Conservation (phyloP, 164 flowering plant genomes). For the Annona cherimola region DNA sequence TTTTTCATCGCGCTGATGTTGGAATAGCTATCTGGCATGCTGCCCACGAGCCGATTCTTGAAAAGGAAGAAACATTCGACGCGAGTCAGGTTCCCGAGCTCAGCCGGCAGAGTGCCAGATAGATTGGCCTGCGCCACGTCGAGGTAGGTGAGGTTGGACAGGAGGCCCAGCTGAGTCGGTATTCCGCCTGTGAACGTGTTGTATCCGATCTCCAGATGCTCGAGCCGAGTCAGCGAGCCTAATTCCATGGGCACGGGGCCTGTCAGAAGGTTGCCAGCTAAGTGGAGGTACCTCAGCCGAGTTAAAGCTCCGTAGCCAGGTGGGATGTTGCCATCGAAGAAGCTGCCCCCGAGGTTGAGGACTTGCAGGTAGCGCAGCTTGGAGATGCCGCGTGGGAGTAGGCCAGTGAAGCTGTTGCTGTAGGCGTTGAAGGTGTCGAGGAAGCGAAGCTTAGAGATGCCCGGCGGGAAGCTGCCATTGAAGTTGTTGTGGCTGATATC, state of each 20-base stretch:
- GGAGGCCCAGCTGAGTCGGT: constrained; percentile 34
- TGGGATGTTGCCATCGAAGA: constrained; percentile 68
- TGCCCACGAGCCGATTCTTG: constrained; percentile 51
- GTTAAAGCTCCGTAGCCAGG: constrained; percentile 39
- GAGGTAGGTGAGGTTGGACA: constrained; percentile 54
- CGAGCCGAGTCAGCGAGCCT: constrained; percentile 37
- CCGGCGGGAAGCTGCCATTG: constrained; percentile 58
- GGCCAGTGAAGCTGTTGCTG: constrained; percentile 83
- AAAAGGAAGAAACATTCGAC: constrained; percentile 56
- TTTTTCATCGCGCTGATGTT: constrained; percentile 26
- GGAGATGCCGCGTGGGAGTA: constrained; percentile 52
- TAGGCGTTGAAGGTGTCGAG: constrained; percentile 51
- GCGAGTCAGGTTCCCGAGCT: constrained; percentile 46
- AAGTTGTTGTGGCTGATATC: constrained; percentile 82
- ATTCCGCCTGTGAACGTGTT: constrained; percentile 40
- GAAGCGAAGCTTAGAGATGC: constrained; percentile 50
- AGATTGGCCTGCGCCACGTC: constrained; percentile 53
- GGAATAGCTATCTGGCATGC: constrained; percentile 51
- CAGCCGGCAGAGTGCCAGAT: constrained; percentile 46
- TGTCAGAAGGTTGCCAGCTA: constrained; percentile 58
- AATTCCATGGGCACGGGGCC: constrained; percentile 63
- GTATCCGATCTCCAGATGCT: constrained; percentile 84
- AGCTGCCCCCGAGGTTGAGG: constrained; percentile 92
- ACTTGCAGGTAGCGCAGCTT: constrained; percentile 42
- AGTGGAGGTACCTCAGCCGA: constrained; percentile 42